Evolutionary conservation across 805 yeast species (phyloP).

Genomic region (Zygosaccharomyces pseudorouxii): DNA sequence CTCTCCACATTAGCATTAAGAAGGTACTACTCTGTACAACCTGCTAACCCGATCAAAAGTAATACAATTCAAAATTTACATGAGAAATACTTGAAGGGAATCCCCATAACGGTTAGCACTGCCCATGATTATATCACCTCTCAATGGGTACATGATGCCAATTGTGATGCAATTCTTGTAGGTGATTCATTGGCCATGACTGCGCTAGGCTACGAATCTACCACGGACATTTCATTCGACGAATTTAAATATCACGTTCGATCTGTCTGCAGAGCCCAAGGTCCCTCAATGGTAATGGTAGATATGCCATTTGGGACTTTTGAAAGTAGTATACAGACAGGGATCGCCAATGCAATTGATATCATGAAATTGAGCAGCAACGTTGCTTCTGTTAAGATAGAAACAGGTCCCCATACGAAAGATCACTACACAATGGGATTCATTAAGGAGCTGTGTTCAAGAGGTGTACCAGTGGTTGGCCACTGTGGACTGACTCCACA

Average conservation of each 20-base stretch:
- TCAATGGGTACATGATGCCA: slow-evolving; percentile 58
- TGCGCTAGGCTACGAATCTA: slow-evolving; percentile 71
- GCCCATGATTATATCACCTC: slow-evolving; percentile 86
- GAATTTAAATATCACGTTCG: slow-evolving; percentile 73
- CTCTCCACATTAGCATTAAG: not conserved
- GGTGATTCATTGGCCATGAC: slow-evolving; percentile 97
- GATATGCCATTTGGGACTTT: slow-evolving; percentile 89
- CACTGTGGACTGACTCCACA: slow-evolving; percentile 95
- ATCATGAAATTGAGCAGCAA: slow-evolving; percentile 28
- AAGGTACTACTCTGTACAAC: slow-evolving; percentile 10
- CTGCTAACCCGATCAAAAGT: slow-evolving; percentile 2
- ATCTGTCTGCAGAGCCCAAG: slow-evolving; percentile 71
- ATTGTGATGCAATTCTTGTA: slow-evolving; percentile 65
- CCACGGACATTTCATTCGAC: slow-evolving; percentile 71
- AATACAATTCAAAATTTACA: slow-evolving; percentile 38
- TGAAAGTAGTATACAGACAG: slow-evolving; percentile 60
- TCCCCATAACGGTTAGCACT: slow-evolving; percentile 58
- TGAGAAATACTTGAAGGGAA: slow-evolving; percentile 30
- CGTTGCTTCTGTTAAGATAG: slow-evolving; percentile 52
- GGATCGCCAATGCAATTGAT: slow-evolving; percentile 64
- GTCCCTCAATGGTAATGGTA: slow-evolving; percentile 63
- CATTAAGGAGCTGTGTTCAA: slow-evolving; percentile 49
- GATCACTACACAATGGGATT: slow-evolving; percentile 47
- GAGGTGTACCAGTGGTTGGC: slow-evolving; percentile 87
- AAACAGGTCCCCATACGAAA: slow-evolving; percentile 53